These are phyloP conservation scores for Taxawa tesnikishii DNA, from an alignment of 2,329 filamentous ascomycete genomes.

Conservation along the genomic window DNA sequence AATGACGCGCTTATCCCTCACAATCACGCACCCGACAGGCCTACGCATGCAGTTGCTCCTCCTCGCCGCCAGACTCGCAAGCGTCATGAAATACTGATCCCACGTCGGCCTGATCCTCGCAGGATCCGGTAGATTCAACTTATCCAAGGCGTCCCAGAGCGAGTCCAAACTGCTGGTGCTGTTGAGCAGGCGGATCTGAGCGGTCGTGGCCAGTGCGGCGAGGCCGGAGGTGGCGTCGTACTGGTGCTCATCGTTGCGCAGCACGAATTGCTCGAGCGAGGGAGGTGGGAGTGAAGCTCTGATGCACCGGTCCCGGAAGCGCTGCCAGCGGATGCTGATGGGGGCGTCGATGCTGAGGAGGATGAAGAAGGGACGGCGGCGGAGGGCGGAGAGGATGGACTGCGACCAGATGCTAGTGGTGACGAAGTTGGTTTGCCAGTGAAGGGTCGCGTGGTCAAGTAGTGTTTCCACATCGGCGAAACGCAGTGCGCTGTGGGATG, in stretches of 20 bases:
- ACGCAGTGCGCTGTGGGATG: conserved; percentile 10
- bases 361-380: conserved; percentile 80
- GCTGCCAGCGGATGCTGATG: conserved; percentile 68
- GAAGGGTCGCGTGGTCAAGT: conserved; percentile 71
- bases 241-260: conserved; percentile 60
- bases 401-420: conserved; percentile 73
- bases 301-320: conserved; percentile 52
- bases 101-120: conserved; percentile 76
- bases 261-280: conserved; percentile 45
- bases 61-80: conserved; percentile 83
- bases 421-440: conserved; percentile 77
- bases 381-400: conserved; percentile 58
- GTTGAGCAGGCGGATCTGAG: conserved; percentile 79
- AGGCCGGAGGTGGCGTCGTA: conserved; percentile 52
- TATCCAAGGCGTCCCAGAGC: conserved; percentile 59
- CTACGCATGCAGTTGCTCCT: conserved; percentile 98
- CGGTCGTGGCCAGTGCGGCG: conserved; percentile 65
- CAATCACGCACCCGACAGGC: conserved; percentile 85
- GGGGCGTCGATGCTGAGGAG: conserved; percentile 87
- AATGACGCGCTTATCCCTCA: conserved; percentile 74
- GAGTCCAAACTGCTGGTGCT: conserved; percentile 58
- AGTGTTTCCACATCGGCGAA: conserved; percentile 57
- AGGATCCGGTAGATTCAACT: conserved; percentile 64
- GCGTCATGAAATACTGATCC: conserved; percentile 97
- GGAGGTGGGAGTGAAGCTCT: conserved; percentile 36